phyloP scores from a whole-genome alignment of 345 rosid species.

The Atalantia buxifolia region DNA sequence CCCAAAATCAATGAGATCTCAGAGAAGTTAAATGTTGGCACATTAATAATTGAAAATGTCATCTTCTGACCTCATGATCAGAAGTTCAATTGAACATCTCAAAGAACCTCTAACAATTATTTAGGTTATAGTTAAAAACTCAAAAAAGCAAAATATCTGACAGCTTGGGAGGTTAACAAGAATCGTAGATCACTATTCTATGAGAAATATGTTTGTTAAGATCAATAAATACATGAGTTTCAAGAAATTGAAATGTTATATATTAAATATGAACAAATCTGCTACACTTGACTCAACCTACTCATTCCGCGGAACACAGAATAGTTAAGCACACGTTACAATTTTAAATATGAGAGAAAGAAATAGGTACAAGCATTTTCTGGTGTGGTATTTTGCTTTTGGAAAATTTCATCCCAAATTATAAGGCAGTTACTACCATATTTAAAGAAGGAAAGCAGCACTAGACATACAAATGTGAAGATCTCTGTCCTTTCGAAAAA shows the following conservation, averaged over 20 bases:
- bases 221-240: not conserved
- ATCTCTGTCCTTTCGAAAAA: not conserved
- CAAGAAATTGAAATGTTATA: not conserved
- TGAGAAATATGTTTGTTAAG: not conserved
- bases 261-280: not conserved
- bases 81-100: not conserved
- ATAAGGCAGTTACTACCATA: not conserved
- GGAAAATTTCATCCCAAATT: not conserved
- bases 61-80: not conserved
- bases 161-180: not conserved
- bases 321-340: not conserved
- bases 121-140: not conserved
- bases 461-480: not conserved
- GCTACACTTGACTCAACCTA: not conserved
- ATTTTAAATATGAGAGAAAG: not conserved
- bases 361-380: not conserved
- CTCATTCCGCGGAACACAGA: not conserved
- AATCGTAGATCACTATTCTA: not conserved
- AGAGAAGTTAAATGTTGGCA: not conserved
- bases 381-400: not conserved
- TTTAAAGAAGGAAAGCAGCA: not conserved
- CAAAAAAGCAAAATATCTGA: conserved; percentile 4
- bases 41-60: not conserved
- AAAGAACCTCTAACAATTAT: conserved; percentile 1
- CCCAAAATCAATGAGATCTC: conserved; percentile 4